These are phyloP conservation scores for Annulohypoxylon bovei DNA, from an alignment of 495 filamentous ascomycete genomes.

Conservation along the genomic window DNA sequence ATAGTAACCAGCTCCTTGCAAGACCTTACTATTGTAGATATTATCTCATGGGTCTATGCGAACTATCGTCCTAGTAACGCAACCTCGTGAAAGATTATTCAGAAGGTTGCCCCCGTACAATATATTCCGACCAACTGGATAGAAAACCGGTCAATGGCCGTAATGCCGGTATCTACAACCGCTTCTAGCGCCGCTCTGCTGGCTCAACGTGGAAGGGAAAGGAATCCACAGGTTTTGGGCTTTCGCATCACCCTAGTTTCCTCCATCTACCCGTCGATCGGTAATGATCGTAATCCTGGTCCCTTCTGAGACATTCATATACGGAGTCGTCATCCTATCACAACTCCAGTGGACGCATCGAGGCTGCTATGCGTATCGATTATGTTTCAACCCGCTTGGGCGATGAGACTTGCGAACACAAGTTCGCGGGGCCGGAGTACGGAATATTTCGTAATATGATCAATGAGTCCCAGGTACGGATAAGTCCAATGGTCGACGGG, in stretches of 20 bases:
- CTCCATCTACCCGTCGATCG: conserved; percentile 15
- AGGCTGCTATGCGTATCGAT: conserved; percentile 9
- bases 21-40: background rate
- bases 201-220: background rate
- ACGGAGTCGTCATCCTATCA: conserved; percentile 15
- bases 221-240: background rate
- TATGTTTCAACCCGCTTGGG: conserved; percentile 22
- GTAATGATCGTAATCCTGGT: conserved; percentile 13
- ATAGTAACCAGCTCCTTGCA: conserved; percentile 11
- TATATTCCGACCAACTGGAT: conserved; percentile 1
- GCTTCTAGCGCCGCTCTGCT: conserved; percentile 4
- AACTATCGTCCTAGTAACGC: conserved; percentile 13
- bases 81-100: conserved; percentile 15
- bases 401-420: conserved; percentile 21
- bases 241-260: background rate
- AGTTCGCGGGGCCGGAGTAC: conserved; percentile 15
- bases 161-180: conserved; percentile 20
- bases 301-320: conserved; percentile 32
- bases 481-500: conserved; percentile 3
- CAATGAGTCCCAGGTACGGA: background rate
- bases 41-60: background rate
- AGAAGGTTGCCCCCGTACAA: conserved; percentile 1
- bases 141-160: conserved; percentile 21
- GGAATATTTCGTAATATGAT: conserved; percentile 5
- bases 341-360: conserved; percentile 13